Conservation (phyloP, 495 filamentous ascomycete genomes). For the Daldinia concentrica region DNA sequence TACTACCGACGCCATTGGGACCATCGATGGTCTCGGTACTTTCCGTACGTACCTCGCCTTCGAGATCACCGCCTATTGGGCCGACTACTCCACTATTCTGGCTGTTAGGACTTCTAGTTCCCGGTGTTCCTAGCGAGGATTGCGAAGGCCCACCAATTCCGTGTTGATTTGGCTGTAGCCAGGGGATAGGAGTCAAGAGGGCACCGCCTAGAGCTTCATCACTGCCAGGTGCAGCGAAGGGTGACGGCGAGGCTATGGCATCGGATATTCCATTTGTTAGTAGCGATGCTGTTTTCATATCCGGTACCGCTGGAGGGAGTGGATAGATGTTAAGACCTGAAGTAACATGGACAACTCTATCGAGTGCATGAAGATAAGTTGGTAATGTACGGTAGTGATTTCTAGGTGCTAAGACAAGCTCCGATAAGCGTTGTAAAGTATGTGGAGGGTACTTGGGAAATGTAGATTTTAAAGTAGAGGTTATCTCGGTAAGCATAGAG, state of each 20-base stretch:
- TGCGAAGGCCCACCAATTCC: conserved; percentile 24
- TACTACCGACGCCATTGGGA: conserved; percentile 72
- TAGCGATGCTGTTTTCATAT: conserved; percentile 53
- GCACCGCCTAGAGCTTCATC: conserved; percentile 93
- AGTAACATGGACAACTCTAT: conserved; percentile 93
- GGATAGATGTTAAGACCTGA: conserved; percentile 83
- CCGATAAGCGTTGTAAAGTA: conserved; percentile 90
- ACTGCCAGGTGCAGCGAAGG: conserved; percentile 64
- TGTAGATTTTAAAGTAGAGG: conserved; percentile 68
- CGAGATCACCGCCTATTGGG: conserved; percentile 48
- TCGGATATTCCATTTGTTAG: conserved; percentile 70
- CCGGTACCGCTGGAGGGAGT: conserved; percentile 69
- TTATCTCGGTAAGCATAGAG: conserved; percentile 71
- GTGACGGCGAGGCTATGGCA: conserved; percentile 70
- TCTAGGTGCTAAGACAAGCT: conserved; percentile 82
- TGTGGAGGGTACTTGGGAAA: conserved; percentile 85
- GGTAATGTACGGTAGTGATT: conserved; percentile 82
- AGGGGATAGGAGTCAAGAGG: conserved; percentile 91
- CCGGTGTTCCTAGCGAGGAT: conserved; percentile 20
- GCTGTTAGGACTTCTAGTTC: conserved; percentile 40
- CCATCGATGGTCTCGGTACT: conserved; percentile 75
- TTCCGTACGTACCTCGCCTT: conserved; percentile 69
- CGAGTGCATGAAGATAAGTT: conserved; percentile 87
- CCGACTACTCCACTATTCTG: conserved; percentile 37
- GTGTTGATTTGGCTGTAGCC: conserved; percentile 63